Base-by-base conservation (phyloP, 306 rosid genomes). In the Lathyrus tuberosus region DNA sequence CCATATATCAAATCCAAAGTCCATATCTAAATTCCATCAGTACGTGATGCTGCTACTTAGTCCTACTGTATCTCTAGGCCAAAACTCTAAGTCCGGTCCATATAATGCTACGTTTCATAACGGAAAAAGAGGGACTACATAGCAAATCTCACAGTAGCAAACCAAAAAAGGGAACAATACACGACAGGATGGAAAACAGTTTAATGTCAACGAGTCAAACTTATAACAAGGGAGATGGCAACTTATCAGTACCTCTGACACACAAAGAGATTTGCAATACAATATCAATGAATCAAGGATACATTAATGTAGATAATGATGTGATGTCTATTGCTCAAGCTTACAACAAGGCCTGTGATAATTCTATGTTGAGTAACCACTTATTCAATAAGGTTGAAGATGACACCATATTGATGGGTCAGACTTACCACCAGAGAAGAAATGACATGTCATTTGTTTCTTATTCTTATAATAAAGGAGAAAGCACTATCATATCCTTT, bases 401-500 rank as follows among this genome's bases (percentile, higher is more conserved):
- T 61, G 71, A 65, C 62, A 44, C 68, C 41, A 5, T 73, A 54
- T 73, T 86, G 8, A 11, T 82, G 31, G 72, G 72, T 65, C 78
- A 77, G 38, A 12, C 71, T 68, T 72, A 76, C 68, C 64, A 42
- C 64, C 71, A 76, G 31, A 79, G 63, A 22, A 81, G 71, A 65
- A 84, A 64, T 60, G 73, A 37, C 73, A 54, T 69, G 56, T 54
- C 78, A 47, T 75, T 79, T 14, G 52, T 78, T 76, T 72, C 85
- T 60, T 79, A 64, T 49, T 72, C 91, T 43, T 84, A 77, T 71
- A 79, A 61, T 40, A 85, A 79, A 62, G 89, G 91, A 40, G 89
- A 85, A 81, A 82, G 89, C 82, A 87, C 86, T 47, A 87, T 87
- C 71, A 90, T 90, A 78, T 90, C 91, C 49, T 87, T 90, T 79